These are phyloP conservation scores for Pestalotiopsis sp. DNA, from an alignment of 2,329 filamentous ascomycete species.

Conservation along the genomic window DNA sequence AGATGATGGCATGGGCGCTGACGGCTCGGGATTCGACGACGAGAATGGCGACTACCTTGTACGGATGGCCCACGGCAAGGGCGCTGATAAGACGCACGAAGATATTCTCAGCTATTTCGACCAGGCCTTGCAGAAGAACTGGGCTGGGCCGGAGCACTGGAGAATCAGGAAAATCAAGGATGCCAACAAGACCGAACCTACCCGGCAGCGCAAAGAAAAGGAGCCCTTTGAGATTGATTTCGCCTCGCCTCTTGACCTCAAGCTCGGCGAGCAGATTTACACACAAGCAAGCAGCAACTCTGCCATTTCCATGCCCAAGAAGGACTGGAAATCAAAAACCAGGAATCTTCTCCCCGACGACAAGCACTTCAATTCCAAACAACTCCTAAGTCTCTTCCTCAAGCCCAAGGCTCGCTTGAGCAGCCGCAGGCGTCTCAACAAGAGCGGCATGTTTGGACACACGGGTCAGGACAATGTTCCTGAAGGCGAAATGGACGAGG, in stretches of 20 bases:
- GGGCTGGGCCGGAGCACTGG: slow-evolving; percentile 98
- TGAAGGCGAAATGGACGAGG: slow-evolving; percentile 86
- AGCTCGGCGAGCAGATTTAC: slow-evolving; percentile 76
- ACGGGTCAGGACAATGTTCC: slow-evolving; percentile 53
- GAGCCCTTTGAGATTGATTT: slow-evolving; percentile 97
- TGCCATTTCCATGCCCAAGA: slow-evolving; percentile 84
- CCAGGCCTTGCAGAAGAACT: slow-evolving; percentile 94
- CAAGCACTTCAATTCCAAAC: slow-evolving; percentile 96
- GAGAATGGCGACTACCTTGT: slow-evolving; percentile 76
- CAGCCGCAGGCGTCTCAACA: slow-evolving; percentile 58
- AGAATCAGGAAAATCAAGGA: slow-evolving; percentile 92
- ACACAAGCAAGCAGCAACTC: slow-evolving; percentile 80
- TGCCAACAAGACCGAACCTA: slow-evolving; percentile 63
- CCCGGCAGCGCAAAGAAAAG: slow-evolving; percentile 84
- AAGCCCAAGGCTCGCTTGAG: slow-evolving; percentile 90
- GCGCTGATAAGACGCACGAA: slow-evolving; percentile 75
- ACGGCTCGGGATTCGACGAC: slow-evolving; percentile 59
- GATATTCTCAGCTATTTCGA: slow-evolving; percentile 99
- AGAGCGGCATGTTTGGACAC: slow-evolving; percentile 43
- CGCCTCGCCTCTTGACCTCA: slow-evolving; percentile 69
- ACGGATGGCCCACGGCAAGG: slow-evolving; percentile 71
- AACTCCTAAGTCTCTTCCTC: slow-evolving; percentile 85
- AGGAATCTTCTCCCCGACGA: slow-evolving; percentile 94
- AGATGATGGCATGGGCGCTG: slow-evolving; percentile 58
- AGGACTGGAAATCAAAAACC: slow-evolving; percentile 93